A percentile compares a stretch with the other conserved stretches of the same genome.
phyloP scores from a whole-genome alignment of 306 rosid genomes.

The Citrullus mucosospermus region DNA sequence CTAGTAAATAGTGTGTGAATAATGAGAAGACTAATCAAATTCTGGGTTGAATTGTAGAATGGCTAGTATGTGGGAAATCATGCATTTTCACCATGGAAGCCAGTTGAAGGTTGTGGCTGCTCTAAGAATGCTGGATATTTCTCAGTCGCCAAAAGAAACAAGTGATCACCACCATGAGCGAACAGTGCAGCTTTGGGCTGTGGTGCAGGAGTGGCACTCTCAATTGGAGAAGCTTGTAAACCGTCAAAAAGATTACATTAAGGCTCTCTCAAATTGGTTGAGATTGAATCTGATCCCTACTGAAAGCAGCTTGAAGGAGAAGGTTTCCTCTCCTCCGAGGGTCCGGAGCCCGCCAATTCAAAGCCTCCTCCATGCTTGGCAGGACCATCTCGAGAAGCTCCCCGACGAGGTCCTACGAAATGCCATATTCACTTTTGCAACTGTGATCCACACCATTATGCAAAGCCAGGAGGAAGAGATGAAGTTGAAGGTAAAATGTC shows the following conservation, averaged over 20 bases:
- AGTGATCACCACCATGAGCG: conserved; percentile 74
- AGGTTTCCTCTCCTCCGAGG: conserved; percentile 91
- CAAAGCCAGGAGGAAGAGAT: conserved; percentile 60
- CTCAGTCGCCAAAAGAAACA: conserved; percentile 72
- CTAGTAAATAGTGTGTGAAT: background rate
- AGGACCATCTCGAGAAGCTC: conserved; percentile 61
- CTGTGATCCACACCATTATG: conserved; percentile 40
- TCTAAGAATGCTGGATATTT: conserved; percentile 36
- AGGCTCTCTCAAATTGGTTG: conserved; percentile 57
- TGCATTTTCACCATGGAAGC: conserved; percentile 41
- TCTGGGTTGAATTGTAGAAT: conserved; percentile 39
- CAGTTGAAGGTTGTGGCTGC: conserved; percentile 29
- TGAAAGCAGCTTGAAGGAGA: conserved; percentile 82
- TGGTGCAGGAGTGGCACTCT: conserved; percentile 62
- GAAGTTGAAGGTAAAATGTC: conserved; percentile 46
- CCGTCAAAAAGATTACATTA: conserved; percentile 64
- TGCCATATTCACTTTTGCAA: conserved; percentile 57
- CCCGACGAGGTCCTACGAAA: conserved; percentile 65
- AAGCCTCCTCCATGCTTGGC: conserved; percentile 60
- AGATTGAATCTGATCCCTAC: conserved; percentile 73
- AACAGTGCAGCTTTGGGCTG: conserved; percentile 47
- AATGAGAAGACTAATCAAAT: background rate
- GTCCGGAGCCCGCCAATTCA: conserved; percentile 50
- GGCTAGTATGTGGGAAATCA: conserved; percentile 70
- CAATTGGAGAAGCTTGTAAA: conserved; percentile 51